A percentile compares a stretch with the other conserved stretches of the same genome.
Conservation (phyloP, 257 asterid genomes). For the Orobanche coerulescens region DNA sequence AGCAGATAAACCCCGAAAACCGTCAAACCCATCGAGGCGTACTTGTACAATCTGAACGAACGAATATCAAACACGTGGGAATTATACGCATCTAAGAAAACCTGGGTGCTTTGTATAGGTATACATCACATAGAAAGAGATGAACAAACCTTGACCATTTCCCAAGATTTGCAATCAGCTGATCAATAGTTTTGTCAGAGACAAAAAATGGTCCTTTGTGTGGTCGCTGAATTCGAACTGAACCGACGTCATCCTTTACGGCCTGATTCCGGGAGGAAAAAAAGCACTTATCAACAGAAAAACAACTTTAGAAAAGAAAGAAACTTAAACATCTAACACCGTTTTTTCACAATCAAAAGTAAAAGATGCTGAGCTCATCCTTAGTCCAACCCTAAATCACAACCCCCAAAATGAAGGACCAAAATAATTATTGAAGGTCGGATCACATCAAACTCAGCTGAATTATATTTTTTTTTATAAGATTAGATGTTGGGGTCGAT, state of each 20-base stretch:
- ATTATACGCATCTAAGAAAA: not conserved
- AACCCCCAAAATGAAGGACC: not conserved
- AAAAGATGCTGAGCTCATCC: not conserved
- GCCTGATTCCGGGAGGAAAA: conserved; percentile 42
- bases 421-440: not conserved
- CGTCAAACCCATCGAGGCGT: conserved; percentile 75
- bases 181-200: conserved; percentile 79
- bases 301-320: conserved; percentile 8
- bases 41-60: conserved; percentile 78
- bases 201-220: conserved; percentile 95
- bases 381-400: not conserved
- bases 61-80: not conserved
- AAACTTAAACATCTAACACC: conserved; percentile 5
- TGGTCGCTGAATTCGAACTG: conserved; percentile 82
- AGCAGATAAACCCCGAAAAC: conserved; percentile 73
- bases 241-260: conserved; percentile 83
- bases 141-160: conserved; percentile 82
- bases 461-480: too few relatives aligned
- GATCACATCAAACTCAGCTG: not conserved
- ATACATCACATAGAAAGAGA: not conserved
- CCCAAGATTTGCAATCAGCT: conserved; percentile 92
- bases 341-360: not conserved
- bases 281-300: conserved; percentile 14
- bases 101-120: not conserved
- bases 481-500: too few relatives aligned